Conservation (phyloP, 1,139 yeast species). For the Yamadazyma dendronema region DNA sequence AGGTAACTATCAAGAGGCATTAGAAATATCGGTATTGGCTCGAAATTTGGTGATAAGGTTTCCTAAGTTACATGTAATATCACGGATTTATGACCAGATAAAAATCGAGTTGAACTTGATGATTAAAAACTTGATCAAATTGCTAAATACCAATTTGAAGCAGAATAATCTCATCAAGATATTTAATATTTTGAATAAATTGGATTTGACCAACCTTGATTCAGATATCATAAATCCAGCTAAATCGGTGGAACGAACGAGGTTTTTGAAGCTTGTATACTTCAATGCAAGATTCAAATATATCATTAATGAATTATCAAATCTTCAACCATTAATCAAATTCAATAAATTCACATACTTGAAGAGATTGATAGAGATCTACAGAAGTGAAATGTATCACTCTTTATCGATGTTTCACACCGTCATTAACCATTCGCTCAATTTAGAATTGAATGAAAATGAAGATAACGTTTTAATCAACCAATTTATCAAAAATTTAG, state of each 20-base stretch:
- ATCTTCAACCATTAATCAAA: constrained; percentile 52
- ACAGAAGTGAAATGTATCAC: constrained; percentile 77
- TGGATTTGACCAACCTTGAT: constrained; percentile 32
- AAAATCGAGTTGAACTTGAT: constrained; percentile 58
- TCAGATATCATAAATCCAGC: constrained; percentile 14
- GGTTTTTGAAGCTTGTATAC: constrained; percentile 45
- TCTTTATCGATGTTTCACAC: constrained; percentile 66
- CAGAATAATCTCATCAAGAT: constrained; percentile 78
- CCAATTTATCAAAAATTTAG: constrained; percentile 35
- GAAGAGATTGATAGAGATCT: constrained; percentile 76
- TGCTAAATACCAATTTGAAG: constrained; percentile 73
- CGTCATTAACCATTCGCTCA: constrained; percentile 44
- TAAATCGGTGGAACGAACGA: constrained; percentile 10
- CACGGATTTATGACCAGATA: constrained; percentile 53
- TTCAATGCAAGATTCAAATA: constrained; percentile 59
- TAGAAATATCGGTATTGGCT: constrained; percentile 72
- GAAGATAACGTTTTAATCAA: constrained; percentile 29
- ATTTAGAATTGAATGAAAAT: constrained; percentile 13
- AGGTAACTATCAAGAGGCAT: constrained; percentile 87
- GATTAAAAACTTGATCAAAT: constrained; percentile 64
- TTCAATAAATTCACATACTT: constrained; percentile 61
- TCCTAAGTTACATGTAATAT: constrained; percentile 58
- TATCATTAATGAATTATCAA: constrained; percentile 56
- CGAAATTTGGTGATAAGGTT: constrained; percentile 67
- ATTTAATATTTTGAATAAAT: constrained; percentile 69